A percentile compares a stretch with the other conserved stretches of the same genome.
Conservation (phyloP, 805 yeast species). For the Komagataella pseudopastoris region DNA sequence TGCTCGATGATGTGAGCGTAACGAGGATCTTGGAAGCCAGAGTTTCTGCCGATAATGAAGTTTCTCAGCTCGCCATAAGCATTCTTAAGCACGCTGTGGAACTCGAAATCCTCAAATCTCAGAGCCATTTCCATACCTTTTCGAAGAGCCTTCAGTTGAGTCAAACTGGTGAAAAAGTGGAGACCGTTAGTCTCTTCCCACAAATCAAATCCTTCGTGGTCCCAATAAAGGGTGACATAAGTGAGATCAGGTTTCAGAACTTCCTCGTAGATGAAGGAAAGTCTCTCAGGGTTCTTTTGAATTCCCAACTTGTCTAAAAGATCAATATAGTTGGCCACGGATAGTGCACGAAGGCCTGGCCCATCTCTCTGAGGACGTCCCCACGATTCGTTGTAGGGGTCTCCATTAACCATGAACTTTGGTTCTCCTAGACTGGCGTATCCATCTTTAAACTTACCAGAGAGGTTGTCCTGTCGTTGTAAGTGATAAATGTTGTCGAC, state of each 20-base stretch:
- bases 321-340: constrained; percentile 43
- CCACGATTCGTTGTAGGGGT: constrained; percentile 58
- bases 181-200: constrained; percentile 80
- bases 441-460: constrained; percentile 40
- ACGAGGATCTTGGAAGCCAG: constrained; percentile 25
- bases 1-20: constrained; percentile 59
- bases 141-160: constrained; percentile 57
- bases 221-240: constrained; percentile 54
- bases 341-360: constrained; percentile 67
- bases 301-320: constrained; percentile 20
- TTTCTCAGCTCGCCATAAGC: constrained; percentile 21
- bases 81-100: constrained; percentile 12
- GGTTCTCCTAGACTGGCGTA: constrained; percentile 78
- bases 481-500: constrained; percentile 41
- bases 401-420: constrained; percentile 57
- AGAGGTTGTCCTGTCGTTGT: constrained; percentile 56
- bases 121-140: constrained; percentile 34
- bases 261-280: constrained; percentile 25
- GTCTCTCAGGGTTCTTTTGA: constrained; percentile 7
- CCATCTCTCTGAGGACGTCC: constrained; percentile 97
- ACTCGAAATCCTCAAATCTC: constrained; percentile 12
- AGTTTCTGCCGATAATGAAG: constrained; percentile 21
- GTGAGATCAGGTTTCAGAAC: constrained; percentile 58
- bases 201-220: constrained; percentile 57
- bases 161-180: constrained; percentile 71